Evolutionary conservation across 1,284 basidiomycete genomes (phyloP).

Genomic region (Papiliotrema terrestris): DNA sequence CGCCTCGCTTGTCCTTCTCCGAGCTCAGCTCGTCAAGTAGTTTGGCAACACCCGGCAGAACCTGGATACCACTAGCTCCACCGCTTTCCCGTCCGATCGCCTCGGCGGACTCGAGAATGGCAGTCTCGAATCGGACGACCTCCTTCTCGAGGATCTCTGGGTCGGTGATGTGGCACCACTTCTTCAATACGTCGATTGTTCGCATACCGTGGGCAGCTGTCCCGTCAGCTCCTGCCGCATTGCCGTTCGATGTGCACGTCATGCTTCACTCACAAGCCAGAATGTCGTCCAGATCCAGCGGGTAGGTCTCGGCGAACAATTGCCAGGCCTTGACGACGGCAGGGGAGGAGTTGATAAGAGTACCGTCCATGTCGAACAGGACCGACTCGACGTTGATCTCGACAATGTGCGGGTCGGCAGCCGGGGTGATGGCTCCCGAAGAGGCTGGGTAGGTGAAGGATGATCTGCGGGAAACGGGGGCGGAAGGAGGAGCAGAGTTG

Average conservation of each 20-base stretch:
- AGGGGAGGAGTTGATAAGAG: conserved; percentile 46
- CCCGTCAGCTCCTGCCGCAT: background rate
- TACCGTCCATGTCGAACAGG: conserved; percentile 49
- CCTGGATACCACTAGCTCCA: conserved; percentile 41
- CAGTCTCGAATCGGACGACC: conserved; percentile 41
- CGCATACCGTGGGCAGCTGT: conserved; percentile 69
- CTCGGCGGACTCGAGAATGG: conserved; percentile 43
- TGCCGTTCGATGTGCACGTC: background rate
- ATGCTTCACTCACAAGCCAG: conserved; percentile 34
- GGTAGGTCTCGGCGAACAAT: conserved; percentile 38
- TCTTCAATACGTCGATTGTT: conserved; percentile 65
- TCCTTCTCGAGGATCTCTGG: conserved; percentile 54
- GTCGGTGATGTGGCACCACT: conserved; percentile 63
- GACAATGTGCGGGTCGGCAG: conserved; percentile 61
- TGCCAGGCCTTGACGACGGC: conserved; percentile 46
- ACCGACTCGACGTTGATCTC: conserved; percentile 48
- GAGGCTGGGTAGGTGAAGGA: conserved; percentile 31
- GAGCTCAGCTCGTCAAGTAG: conserved; percentile 34
- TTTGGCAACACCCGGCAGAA: conserved; percentile 42
- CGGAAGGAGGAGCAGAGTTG: conserved; percentile 27
- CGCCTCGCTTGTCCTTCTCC: conserved; percentile 2
- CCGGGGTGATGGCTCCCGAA: conserved; percentile 63
- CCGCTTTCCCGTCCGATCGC: conserved; percentile 20
- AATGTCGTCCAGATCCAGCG: conserved; percentile 44
- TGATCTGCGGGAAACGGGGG: conserved; percentile 30